Evolutionary conservation across 2,329 filamentous ascomycete species (phyloP).

Genomic region (Nannizzia gypsea): DNA sequence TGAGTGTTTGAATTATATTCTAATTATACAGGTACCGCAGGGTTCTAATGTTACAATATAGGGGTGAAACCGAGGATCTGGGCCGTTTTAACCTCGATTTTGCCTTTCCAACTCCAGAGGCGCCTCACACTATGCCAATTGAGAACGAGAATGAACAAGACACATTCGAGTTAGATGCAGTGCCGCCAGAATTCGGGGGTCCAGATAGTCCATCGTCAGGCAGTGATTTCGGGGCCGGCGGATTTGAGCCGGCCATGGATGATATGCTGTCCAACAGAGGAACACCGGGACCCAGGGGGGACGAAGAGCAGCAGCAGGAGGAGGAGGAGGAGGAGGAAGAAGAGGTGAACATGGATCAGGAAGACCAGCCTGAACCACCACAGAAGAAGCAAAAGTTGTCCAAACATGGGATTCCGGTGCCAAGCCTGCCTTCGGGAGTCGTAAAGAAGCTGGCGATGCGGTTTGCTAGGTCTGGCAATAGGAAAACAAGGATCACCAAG

Average conservation of each 20-base stretch:
- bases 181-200: conserved; percentile 19
- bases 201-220: conserved; percentile 19
- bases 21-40: background rate
- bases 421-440: conserved; percentile 58
- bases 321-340: conserved; percentile 8
- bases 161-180: conserved; percentile 24
- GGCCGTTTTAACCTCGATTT: conserved; percentile 33
- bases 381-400: conserved; percentile 45
- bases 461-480: conserved; percentile 55
- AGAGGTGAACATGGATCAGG: conserved; percentile 9
- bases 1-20: conserved; percentile 16
- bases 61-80: conserved; percentile 35
- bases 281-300: conserved; percentile 7
- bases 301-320: background rate
- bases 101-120: conserved; percentile 29
- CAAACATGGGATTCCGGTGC: conserved; percentile 61
- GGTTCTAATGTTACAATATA: conserved; percentile 14
- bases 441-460: conserved; percentile 56
- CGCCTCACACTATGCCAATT: conserved; percentile 19
- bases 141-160: conserved; percentile 26
- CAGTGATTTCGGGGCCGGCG: conserved; percentile 21
- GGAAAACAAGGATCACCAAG: conserved; percentile 57
- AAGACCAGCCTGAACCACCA: conserved; percentile 10
- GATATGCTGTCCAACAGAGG: conserved; percentile 8
- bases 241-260: conserved; percentile 23